Percentiles rank a stretch among this genome's conserved stretches.
Conservation (phyloP, 768 basidiomycete species). For the Candolleomyces eurysporus region DNA sequence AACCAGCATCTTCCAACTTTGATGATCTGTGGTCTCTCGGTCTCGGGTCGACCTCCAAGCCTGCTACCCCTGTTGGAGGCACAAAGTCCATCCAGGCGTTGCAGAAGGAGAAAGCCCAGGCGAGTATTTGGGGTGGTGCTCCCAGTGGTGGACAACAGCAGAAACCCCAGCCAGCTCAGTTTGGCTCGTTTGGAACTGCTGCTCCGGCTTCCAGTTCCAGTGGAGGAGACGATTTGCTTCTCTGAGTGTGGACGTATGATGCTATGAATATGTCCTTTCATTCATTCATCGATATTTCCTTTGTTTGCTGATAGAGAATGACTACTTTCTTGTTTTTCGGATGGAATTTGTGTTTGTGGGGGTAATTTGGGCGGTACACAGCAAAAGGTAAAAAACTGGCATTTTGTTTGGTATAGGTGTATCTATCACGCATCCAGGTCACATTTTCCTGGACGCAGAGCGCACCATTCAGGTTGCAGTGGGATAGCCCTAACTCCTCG, state of each 20-base stretch:
- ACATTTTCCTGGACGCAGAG: constrained; percentile 57
- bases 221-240: constrained; percentile 19
- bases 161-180: constrained; percentile 19
- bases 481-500: constrained; percentile 59
- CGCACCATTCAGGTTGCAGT: constrained; percentile 75
- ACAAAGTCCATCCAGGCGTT: constrained; percentile 86
- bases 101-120: constrained; percentile 82
- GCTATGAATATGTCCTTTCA: no score
- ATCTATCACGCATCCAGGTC: constrained; percentile 36
- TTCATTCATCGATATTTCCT: no score
- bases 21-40: constrained; percentile 90
- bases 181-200: constrained; percentile 26
- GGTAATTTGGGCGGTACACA: no score
- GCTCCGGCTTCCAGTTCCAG: constrained; percentile 18
- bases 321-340: no score
- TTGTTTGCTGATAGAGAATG: no score
- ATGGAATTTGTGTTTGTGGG: no score
- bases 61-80: constrained; percentile 26
- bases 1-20: constrained; percentile 53
- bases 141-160: constrained; percentile 11
- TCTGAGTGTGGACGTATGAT: not conserved
- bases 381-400: no score
- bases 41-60: constrained; percentile 50
- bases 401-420: no score
- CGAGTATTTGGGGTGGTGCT: constrained; percentile 70